phyloP scores from a whole-genome alignment of 106 monocot genomes.

The Alisma plantagoaquatica region DNA sequence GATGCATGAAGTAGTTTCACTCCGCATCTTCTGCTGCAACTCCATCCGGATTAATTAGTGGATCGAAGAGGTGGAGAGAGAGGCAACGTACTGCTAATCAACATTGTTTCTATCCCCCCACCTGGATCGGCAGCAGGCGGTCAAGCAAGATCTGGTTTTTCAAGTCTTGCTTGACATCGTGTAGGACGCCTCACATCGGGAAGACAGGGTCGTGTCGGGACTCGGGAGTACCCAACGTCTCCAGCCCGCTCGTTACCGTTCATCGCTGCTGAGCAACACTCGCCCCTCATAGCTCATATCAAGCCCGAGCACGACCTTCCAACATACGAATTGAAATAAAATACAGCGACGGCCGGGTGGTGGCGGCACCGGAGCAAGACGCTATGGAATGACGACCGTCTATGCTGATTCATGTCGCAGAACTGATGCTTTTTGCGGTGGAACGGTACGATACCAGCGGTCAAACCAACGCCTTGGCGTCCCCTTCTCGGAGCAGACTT shows the following conservation, averaged over 20 bases:
- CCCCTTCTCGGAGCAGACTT: conserved; percentile 7
- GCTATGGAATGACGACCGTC: conserved; percentile 15
- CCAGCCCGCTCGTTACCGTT: conserved; percentile 56
- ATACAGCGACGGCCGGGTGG: conserved; percentile 27
- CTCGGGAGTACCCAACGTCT: conserved; percentile 48
- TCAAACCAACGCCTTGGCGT: conserved; percentile 18
- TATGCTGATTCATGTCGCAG: conserved; percentile 25
- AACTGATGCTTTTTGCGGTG: conserved; percentile 19
- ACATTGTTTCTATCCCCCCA: too few relatives aligned
- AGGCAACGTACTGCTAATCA: too few relatives aligned
- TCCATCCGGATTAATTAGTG: conserved; percentile 33
- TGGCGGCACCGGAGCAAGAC: conserved; percentile 44
- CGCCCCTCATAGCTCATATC: conserved; percentile 64
- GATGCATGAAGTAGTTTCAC: too few relatives aligned
- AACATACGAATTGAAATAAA: conserved; percentile 27
- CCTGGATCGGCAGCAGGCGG: conserved; percentile 41
- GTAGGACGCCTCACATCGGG: conserved; percentile 59
- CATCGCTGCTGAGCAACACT: conserved; percentile 15
- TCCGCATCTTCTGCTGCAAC: background rate
- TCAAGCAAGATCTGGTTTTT: conserved; percentile 87
- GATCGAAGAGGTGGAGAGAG: conserved; percentile 59
- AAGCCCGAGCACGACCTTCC: conserved; percentile 34
- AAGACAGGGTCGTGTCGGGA: conserved; percentile 60
- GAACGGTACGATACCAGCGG: conserved; percentile 37
- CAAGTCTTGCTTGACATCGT: conserved; percentile 63